phyloP scores from a whole-genome alignment of 768 basidiomycete species.

The Hericium alpestre region DNA sequence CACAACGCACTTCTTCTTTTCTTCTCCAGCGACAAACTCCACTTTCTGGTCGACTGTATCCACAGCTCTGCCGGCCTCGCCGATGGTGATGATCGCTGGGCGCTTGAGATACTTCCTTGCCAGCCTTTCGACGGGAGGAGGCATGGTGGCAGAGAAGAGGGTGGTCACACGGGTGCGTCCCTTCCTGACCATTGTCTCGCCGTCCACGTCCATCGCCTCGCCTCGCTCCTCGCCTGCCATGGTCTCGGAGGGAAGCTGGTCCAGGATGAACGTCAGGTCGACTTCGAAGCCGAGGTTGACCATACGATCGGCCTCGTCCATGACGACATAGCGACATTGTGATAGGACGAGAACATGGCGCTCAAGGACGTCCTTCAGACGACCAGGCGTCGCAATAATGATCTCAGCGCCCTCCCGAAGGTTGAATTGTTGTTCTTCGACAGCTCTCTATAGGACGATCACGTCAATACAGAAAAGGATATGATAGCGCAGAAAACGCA shows the following conservation, averaged over 20 bases:
- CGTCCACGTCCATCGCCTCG: conserved; percentile 72
- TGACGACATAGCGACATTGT: conserved; percentile 96
- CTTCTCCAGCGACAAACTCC: conserved; percentile 86
- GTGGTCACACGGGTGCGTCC: conserved; percentile 88
- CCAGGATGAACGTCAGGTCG: conserved; percentile 89
- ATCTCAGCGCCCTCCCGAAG: conserved; percentile 98
- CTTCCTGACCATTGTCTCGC: conserved; percentile 52
- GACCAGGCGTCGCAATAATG: conserved; percentile 96
- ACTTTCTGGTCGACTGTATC: conserved; percentile 96
- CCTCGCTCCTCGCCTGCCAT: conserved; percentile 79
- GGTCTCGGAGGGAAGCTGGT: conserved; percentile 78
- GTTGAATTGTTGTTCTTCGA: conserved; percentile 97
- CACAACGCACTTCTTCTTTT: conserved; percentile 83
- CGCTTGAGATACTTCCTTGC: conserved; percentile 88
- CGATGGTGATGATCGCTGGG: conserved; percentile 94
- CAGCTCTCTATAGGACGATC: conserved; percentile 47
- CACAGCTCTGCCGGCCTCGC: conserved; percentile 94
- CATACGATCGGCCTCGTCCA: conserved; percentile 99
- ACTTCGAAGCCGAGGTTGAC: conserved; percentile 95
- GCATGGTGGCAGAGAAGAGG: conserved; percentile 98
- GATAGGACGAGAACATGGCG: conserved; percentile 89
- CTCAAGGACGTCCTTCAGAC: conserved; percentile 95
- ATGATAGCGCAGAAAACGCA: conserved; percentile 28
- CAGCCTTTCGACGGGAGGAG: conserved; percentile 88
- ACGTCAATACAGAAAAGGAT: conserved; percentile 11